Evolutionary conservation across 2,329 filamentous ascomycete species (phyloP), one percentile per base, ranked within the genome.

Genomic region (Sporothrix inflata): DNA sequence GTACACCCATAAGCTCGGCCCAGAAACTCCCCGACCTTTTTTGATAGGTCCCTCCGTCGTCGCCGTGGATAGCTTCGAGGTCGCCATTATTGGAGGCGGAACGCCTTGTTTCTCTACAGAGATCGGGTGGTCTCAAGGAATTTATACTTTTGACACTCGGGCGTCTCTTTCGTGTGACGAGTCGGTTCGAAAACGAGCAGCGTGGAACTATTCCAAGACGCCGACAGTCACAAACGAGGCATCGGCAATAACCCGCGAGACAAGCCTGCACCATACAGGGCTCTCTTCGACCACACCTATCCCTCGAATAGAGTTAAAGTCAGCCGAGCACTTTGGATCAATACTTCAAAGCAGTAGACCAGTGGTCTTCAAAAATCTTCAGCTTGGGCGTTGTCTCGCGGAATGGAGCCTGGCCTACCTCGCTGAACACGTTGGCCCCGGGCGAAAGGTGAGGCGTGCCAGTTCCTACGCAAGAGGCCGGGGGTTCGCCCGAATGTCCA

Each of bases 41-140:
- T 85, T 97, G 67, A 84, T 94, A 68, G 94, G 94, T 1, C 87
- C 90, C 71, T 89, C 89, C 4, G 83, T 86, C 8, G 80, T 87
- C 16, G 78, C 82, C 38, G 81, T 86, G 0, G 81, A 82, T 38
- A 77, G 83, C 55, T 81, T 84, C 40, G 81, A 86, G 21, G 77
- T 94, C 3, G 77, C 93, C 11, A 82, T 97, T 8, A 80, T 92
- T 65, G 94, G 94, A 1, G 94, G 94, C 19, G 94, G 94, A 49
- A 93, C 92, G 19, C 93, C 94, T 0, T 97, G 94, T 79, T 97
- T 97, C 83, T 94, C 93, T 0, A 97, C 97, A 86, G 94, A 94
- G 1, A 92, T 92, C 7, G 94, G 89, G 77, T 97, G 93, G 92
- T 94, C 94, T 68, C 84, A 85, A 42, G 88, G 88, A 1, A 83